Base-by-base conservation (phyloP, 2,329 filamentous ascomycete species). In the Cladophialophora exuberans region DNA sequence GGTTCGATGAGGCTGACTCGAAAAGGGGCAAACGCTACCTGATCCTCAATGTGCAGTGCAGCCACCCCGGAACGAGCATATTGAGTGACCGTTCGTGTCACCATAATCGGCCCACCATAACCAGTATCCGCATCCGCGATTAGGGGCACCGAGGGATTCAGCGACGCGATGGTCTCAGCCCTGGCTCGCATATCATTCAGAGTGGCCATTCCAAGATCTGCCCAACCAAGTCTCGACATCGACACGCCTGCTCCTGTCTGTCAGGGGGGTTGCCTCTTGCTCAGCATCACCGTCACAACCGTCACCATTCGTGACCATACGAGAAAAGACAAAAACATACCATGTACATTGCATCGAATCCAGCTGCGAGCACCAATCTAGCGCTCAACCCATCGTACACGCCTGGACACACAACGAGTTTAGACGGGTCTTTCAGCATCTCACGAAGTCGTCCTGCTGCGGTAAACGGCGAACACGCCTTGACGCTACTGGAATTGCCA, bases 31-130 rank as follows among this genome's bases (percentile, higher is more conserved):
- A n/a, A 10, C 48, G 54, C 44, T 15, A 49, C 46, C 48, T 76
- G 70, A 66, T 83, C 81, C 66, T 84, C 81, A 60, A 83, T 76
- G 64, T 83, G 81, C 39, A 83, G 72, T 6, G 73, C 81, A 1
- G 81, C 81, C 2, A 83, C 77, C 18, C 80, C 80, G 2, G 79
- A 73, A 42, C 76, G 75, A 20, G 76, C 75, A 67, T 82, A 82
- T 44, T 76, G 70, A 20, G 73, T 69, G 4, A 78, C 75, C 3
- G 78, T 79, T 13, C 77, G 73, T 10, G 76, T 73, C 28, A 80
- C 72, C 72, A 74, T 75, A 41, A 74, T 69, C 13, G 72, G 71
- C 0, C 79, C 78, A 38, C 79, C 79, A 62, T 81, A 82, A 28
- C 79, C 79, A 20, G 73, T 70, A 62, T 82, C 79, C 60, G 77